Base-by-base conservation (phyloP, 2,329 filamentous ascomycete genomes). In the Epichloe hybrida region DNA sequence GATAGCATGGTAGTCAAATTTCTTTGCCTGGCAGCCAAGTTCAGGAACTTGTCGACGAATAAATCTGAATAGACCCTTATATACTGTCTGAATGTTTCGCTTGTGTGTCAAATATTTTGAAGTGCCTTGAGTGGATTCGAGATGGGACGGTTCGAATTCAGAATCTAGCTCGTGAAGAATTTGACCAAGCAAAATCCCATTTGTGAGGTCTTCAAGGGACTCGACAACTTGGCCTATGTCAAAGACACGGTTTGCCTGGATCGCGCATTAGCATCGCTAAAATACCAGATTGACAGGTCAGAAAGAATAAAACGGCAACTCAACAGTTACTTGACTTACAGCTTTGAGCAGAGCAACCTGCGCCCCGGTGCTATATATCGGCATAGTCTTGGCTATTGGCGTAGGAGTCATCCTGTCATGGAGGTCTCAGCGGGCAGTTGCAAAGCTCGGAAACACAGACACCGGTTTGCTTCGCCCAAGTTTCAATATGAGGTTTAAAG, bases 131-230 rank as follows among this genome's bases (percentile, higher is more conserved):
- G 64, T 72, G 45, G 69, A 66, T 51, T 78, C 72, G 50, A 82
- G 73, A 53, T 77, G 70, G 0, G 71, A 67, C 34, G 73, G 70
- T 59, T 78, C 73, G 59, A 81, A 84, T 53, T 73, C 68, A 36
- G 72, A 61, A 57, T 82, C 77, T 46, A 84, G 66, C 58, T 81
- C 74, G 61, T 76, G 71, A 53, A 81, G 72, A 45, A 81, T 71
- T 55, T 76, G 66, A 40, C 73, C 76, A 56, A 81, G 73, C 35
- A 75, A 63, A 52, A 73, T 64, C 50, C 77, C 77, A 56, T 81
- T 78, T 60, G 69, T 66, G 44, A 78, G 69, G 49, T 76, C 70
- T 48, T 73, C 69, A 48, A 77, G 66, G n/a, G 71, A 73, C 55
- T 71, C 71, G 60, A 72, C 71, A 54, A 69, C 65, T 38, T 67